Percentiles rank a stretch among this genome's conserved stretches.
These are phyloP conservation scores for Fusarium udum DNA, from an alignment of 2,329 filamentous ascomycete genomes.

Conservation along the genomic window DNA sequence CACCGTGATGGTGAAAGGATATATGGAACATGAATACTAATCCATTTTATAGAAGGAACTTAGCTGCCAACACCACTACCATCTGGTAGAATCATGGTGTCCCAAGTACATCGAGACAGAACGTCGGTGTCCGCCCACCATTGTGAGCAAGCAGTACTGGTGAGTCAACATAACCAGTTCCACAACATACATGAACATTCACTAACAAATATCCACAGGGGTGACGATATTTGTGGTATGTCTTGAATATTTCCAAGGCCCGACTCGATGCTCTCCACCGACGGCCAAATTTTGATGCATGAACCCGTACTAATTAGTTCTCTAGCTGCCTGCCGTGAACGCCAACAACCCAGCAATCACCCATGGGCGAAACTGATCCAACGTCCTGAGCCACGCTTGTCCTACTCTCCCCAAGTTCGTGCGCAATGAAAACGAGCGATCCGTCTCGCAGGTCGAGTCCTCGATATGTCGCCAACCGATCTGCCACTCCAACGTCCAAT, in stretches of 20 bases:
- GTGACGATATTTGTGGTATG: slow-evolving; percentile 58
- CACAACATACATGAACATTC: not conserved
- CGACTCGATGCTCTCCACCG: slow-evolving; percentile 6
- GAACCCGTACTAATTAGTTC: slow-evolving; percentile 32
- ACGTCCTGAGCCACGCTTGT: slow-evolving; percentile 45
- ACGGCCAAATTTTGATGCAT: slow-evolving; percentile 5
- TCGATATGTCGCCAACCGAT: slow-evolving; percentile 24
- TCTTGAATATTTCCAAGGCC: slow-evolving; percentile 26
- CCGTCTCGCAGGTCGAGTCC: slow-evolving; percentile 16
- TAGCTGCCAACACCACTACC: slow-evolving; percentile 62
- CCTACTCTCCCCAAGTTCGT: slow-evolving; percentile 43
- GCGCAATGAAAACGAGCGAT: slow-evolving; percentile 39
- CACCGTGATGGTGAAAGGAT: not conserved
- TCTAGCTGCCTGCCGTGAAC: slow-evolving; percentile 52
- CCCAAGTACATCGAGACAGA: slow-evolving; percentile 57
- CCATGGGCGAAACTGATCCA: slow-evolving; percentile 53
- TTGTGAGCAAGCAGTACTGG: slow-evolving; percentile 59
- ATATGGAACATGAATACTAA: slow-evolving; percentile 14
- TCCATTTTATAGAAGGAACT: slow-evolving; percentile 55
- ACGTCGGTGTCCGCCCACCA: slow-evolving; percentile 53
- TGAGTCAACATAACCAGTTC: slow-evolving; percentile 40
- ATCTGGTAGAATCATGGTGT: slow-evolving; percentile 58
- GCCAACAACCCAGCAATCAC: slow-evolving; percentile 51
- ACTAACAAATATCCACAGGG: slow-evolving; percentile 47
- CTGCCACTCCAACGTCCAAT: slow-evolving; percentile 9